These are phyloP conservation scores for Zygotorulaspora sp. DNA, from an alignment of 805 yeast genomes.

Conservation along the genomic window DNA sequence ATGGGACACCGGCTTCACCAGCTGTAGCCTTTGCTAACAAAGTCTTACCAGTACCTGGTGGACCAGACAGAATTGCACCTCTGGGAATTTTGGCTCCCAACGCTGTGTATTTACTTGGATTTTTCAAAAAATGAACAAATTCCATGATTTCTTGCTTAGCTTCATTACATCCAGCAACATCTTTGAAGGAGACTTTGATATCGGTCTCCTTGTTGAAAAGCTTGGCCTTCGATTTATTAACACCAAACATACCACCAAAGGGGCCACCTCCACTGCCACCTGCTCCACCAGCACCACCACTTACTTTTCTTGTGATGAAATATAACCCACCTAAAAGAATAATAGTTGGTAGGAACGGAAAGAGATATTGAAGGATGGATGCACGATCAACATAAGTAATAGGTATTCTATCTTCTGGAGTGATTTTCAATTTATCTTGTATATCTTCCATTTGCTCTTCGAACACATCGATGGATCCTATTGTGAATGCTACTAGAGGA, in stretches of 20 bases:
- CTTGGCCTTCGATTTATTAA: slow-evolving; percentile 76
- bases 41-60: slow-evolving; percentile 97
- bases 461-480: slow-evolving; percentile 81
- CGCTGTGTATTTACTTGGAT: slow-evolving; percentile 78
- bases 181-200: slow-evolving; percentile 75
- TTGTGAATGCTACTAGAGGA: slow-evolving; percentile 65
- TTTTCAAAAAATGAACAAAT: slow-evolving; percentile 81
- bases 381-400: slow-evolving; percentile 68
- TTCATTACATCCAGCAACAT: slow-evolving; percentile 93
- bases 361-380: slow-evolving; percentile 54
- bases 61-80: slow-evolving; percentile 91
- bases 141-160: slow-evolving; percentile 95
- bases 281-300: slow-evolving; percentile 28
- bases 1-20: slow-evolving; percentile 95
- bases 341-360: slow-evolving; percentile 77
- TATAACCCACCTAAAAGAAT: slow-evolving; percentile 71
- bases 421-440: slow-evolving; percentile 66
- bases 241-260: slow-evolving; percentile 65
- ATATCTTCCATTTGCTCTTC: slow-evolving; percentile 75
- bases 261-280: slow-evolving; percentile 49
- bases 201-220: slow-evolving; percentile 78
- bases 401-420: slow-evolving; percentile 69
- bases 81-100: slow-evolving; percentile 93
- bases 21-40: slow-evolving; percentile 91
- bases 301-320: slow-evolving; percentile 42